Conservation (phyloP, 2,329 filamentous ascomycete genomes). For the Cercospora zeae-maydis region DNA sequence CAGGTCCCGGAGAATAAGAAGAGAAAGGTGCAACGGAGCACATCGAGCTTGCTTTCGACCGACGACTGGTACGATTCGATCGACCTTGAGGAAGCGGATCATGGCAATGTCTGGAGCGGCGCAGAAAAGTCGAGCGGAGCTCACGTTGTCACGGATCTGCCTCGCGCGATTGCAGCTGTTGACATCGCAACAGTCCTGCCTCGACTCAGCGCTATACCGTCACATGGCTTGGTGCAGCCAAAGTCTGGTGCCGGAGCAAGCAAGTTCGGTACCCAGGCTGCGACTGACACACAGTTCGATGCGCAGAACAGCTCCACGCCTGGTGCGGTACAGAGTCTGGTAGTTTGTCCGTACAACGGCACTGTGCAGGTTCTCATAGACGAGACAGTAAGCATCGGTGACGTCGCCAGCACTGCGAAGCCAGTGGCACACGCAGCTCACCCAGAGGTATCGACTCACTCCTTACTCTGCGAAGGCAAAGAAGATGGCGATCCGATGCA, state of each 20-base stretch:
- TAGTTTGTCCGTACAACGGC: constrained; percentile 23
- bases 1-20: constrained; percentile 29
- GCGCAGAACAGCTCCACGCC: constrained; percentile 9
- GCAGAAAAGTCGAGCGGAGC: neutral
- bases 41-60: constrained; percentile 9
- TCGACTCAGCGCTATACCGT: constrained; percentile 52
- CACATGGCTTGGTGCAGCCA: constrained; percentile 48
- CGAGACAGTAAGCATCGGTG: constrained; percentile 32
- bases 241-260: constrained; percentile 26
- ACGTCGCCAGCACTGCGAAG: constrained; percentile 15
- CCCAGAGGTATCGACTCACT: constrained; percentile 69
- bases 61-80: constrained; percentile 30
- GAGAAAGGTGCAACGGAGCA: constrained; percentile 22
- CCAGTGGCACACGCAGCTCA: constrained; percentile 63
- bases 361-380: constrained; percentile 30
- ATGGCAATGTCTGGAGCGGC: neutral
- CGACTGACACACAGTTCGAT: constrained; percentile 30
- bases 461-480: constrained; percentile 51
- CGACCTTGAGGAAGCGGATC: constrained; percentile 41
- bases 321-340: constrained; percentile 24
- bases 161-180: constrained; percentile 67
- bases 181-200: constrained; percentile 74
- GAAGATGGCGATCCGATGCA: constrained; percentile 9
- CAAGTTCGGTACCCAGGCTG: constrained; percentile 29
- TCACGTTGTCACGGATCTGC: constrained; percentile 46